Percentiles rank a stretch among this genome's conserved stretches.
Conservation (phyloP, 2,329 filamentous ascomycete species). For the Alternaria rosae region DNA sequence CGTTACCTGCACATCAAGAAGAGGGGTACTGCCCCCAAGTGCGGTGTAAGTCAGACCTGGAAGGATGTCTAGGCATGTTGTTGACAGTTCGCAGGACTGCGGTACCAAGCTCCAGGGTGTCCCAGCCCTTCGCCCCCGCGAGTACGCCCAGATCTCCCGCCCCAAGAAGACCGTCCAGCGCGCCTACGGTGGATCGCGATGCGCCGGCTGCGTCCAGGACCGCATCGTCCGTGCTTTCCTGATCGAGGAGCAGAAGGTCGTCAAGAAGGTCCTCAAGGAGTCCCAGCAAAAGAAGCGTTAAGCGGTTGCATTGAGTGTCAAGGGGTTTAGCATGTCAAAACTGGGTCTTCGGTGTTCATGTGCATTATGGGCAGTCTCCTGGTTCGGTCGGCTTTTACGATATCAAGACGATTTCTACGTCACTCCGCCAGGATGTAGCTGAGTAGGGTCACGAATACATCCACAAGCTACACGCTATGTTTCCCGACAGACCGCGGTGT, state of each 20-base stretch:
- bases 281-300: conserved; percentile 77
- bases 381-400: conserved; percentile 49
- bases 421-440: conserved; percentile 43
- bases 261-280: conserved; percentile 99
- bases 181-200: conserved; percentile 96
- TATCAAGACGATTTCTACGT: conserved; percentile 49
- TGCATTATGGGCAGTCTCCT: conserved; percentile 52
- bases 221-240: conserved; percentile 97
- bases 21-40: conserved; percentile 97
- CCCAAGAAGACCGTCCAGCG: conserved; percentile 99
- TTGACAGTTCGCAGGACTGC: conserved; percentile 76
- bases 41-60: conserved; percentile 54
- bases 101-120: conserved; percentile 97
- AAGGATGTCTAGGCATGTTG: conserved; percentile 3
- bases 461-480: conserved; percentile 35
- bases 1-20: conserved; percentile 99
- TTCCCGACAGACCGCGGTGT: conserved; percentile 3
- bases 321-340: conserved; percentile 46
- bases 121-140: conserved; percentile 95
- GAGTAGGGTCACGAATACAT: conserved; percentile 47
- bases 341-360: conserved; percentile 52
- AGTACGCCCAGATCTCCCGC: conserved; percentile 96
- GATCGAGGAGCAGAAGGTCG: conserved; percentile 99
- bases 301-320: conserved; percentile 33
- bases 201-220: conserved; percentile 98